Evolutionary conservation across 805 yeast genomes (phyloP).

Genomic region (Kodamaea restingae): DNA sequence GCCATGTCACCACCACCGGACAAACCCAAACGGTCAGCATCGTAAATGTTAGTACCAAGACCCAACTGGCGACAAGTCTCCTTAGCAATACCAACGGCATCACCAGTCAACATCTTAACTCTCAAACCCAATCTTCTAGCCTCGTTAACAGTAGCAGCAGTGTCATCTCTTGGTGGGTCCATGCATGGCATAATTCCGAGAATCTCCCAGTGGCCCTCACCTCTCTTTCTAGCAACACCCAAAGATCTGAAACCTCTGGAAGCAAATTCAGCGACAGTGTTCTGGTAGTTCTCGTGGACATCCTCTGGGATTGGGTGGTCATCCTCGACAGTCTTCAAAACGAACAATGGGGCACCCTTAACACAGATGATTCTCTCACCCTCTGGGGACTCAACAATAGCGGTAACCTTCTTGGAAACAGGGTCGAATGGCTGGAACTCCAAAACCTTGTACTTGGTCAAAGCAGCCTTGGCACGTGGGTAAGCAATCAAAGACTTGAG

Average conservation of each 20-base stretch:
- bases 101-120: conserved; percentile 98
- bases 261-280: conserved; percentile 96
- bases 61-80: conserved; percentile 98
- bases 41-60: conserved; percentile 92
- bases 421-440: conserved; percentile 98
- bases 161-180: conserved; percentile 99
- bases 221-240: conserved; percentile 98
- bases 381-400: conserved; percentile 91
- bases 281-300: conserved; percentile 89
- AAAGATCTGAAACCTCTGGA: conserved; percentile 97
- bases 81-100: conserved; percentile 98
- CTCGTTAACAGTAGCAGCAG: conserved; percentile 90
- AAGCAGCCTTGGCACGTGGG: conserved; percentile 90
- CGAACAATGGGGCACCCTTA: conserved; percentile 98
- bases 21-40: conserved; percentile 94
- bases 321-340: conserved; percentile 93
- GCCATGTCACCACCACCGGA: conserved; percentile 94
- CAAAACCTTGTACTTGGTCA: conserved; percentile 88
- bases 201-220: conserved; percentile 97
- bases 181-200: conserved; percentile 97
- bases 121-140: conserved; percentile 89
- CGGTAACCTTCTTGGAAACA: conserved; percentile 94
- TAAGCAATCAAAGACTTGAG: conserved; percentile 80
- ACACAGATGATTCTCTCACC: conserved; percentile 95
- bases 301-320: conserved; percentile 96